Evolutionary conservation across 2,329 filamentous ascomycete species (phyloP).

Genomic region (Bipolaris oryzae): DNA sequence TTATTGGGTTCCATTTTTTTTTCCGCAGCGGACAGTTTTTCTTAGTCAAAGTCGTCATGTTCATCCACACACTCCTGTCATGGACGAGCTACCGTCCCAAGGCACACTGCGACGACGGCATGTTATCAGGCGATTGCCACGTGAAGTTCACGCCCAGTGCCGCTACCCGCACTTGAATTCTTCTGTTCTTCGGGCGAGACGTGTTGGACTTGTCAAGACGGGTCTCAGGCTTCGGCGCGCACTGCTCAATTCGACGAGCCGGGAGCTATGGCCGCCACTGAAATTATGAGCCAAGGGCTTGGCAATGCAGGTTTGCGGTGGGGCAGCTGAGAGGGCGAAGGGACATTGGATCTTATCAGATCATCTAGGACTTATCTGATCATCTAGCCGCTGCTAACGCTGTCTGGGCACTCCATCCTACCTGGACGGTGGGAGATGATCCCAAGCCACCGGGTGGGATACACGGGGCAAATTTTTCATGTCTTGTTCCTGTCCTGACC

Average conservation of each 20-base stretch:
- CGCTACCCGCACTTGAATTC: slow-evolving; percentile 1
- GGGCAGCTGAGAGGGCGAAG: slow-evolving; percentile 4
- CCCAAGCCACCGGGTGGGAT: slow-evolving; percentile 31
- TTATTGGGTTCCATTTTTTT: no score
- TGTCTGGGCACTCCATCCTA: slow-evolving; percentile 24
- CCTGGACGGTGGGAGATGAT: slow-evolving; percentile 23
- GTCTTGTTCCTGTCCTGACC: slow-evolving; percentile 14
- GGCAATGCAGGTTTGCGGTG: slow-evolving; percentile 15
- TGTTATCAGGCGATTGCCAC: slow-evolving; percentile 4
- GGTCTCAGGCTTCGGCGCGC: slow-evolving; percentile 15
- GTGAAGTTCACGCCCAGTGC: slow-evolving; percentile 1
- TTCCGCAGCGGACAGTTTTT: no score
- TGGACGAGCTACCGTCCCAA: background rate
- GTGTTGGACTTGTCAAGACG: background rate
- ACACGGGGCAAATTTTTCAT: slow-evolving; percentile 28
- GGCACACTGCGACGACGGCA: slow-evolving; percentile 3
- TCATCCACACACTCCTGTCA: no score
- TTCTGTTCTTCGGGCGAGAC: slow-evolving; percentile 7
- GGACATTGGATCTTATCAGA: slow-evolving; percentile 38
- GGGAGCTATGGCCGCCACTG: slow-evolving; percentile 14
- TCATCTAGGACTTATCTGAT: slow-evolving; percentile 40
- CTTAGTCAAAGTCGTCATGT: no score
- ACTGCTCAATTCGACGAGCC: slow-evolving; percentile 18
- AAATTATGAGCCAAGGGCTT: slow-evolving; percentile 22
- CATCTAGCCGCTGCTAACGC: slow-evolving; percentile 28